Evolutionary conservation across 176 grass and related monocot species (phyloP).

Genomic region (Bonia amplexicaulis): DNA sequence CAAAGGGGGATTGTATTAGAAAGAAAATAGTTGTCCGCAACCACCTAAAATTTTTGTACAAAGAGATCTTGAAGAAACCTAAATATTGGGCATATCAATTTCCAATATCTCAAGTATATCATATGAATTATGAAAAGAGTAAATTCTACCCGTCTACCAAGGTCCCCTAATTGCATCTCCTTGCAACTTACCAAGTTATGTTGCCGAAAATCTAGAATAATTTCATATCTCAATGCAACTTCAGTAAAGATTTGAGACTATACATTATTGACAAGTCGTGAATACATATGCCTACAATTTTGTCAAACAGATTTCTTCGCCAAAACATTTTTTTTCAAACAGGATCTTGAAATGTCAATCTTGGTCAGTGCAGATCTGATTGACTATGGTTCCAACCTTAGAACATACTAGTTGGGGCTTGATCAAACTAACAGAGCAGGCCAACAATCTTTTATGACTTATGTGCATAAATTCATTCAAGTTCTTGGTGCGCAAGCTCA

Average conservation of each 20-base stretch:
- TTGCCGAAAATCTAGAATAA: neutral
- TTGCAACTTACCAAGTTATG: neutral
- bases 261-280: neutral
- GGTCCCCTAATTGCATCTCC: neutral
- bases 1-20: neutral
- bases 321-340: neutral
- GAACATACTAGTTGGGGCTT: neutral
- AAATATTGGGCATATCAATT: neutral
- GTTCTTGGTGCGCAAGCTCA: neutral
- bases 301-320: neutral
- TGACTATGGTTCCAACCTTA: neutral
- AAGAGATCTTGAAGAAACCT: neutral
- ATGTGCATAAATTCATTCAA: neutral
- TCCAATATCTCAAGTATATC: neutral
- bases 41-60: neutral
- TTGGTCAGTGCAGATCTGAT: neutral
- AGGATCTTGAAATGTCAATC: neutral
- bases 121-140: neutral
- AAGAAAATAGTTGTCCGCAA: neutral
- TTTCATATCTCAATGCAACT: neutral
- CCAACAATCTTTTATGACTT: neutral
- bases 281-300: neutral
- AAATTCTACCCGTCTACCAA: neutral
- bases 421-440: neutral
- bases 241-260: neutral